These are phyloP conservation scores for Encephalitozoon romaleae DNA, from an alignment of 371 early-diverging fungal species.

Conservation along the genomic window DNA sequence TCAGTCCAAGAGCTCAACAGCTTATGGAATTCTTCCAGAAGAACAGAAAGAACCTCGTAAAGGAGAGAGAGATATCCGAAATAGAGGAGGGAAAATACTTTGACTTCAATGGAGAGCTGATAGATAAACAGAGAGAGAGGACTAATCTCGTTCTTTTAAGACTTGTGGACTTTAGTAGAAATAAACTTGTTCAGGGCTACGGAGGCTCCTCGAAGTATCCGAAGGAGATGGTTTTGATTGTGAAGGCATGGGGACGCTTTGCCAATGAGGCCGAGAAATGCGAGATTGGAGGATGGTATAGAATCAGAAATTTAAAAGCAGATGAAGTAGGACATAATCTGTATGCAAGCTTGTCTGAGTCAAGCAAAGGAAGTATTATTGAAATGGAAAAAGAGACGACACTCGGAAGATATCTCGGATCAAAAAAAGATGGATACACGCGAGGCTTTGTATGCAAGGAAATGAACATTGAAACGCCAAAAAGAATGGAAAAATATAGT, in stretches of 20 bases:
- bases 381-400: not conserved
- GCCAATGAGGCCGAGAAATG: not conserved
- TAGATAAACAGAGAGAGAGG: slow-evolving; percentile 15
- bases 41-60: not conserved
- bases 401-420: not conserved
- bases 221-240: slow-evolving; percentile 23
- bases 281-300: not conserved
- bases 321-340: not conserved
- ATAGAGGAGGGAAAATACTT: not conserved
- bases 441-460: not conserved
- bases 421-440: not conserved
- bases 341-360: slow-evolving; percentile 3
- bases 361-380: not conserved
- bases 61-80: slow-evolving; percentile 7
- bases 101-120: slow-evolving; percentile 16
- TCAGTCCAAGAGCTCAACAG: too few relatives aligned
- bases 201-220: not conserved
- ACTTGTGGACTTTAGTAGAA: slow-evolving; percentile 17
- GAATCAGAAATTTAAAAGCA: slow-evolving; percentile 17
- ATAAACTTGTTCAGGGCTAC: not conserved
- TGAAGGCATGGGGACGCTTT: slow-evolving; percentile 24
- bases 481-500: not conserved
- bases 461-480: not conserved
- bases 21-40: not conserved
- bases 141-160: not conserved